Evolutionary conservation across 2,329 filamentous ascomycete genomes (phyloP), one percentile per base, ranked within the genome.

Genomic region (Balansia obtecta): DNA sequence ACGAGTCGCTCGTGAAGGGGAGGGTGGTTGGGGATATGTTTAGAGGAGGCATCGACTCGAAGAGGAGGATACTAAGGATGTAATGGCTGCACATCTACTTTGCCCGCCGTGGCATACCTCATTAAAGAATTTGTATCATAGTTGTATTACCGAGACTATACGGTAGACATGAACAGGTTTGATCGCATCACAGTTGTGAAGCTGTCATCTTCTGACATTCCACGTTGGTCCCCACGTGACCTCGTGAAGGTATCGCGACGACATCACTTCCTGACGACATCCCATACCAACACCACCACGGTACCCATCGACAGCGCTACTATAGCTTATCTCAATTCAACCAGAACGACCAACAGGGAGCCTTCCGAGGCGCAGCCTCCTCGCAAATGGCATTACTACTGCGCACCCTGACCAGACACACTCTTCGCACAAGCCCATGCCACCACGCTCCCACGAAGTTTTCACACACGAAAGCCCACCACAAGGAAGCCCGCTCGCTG

Each of bases 21-120:
- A 79, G 72, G 32, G 75, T 93, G 0, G 79, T 93, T 32, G 71
- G 71, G 30, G 83, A 89, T 53, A 68, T 87, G 61, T 87, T 89
- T 55, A 70, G 87, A 53, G 87, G 87, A 0, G 85, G 81, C 0
- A 80, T 89, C 37, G 74, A 71, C 51, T 65, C 70, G 41, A 62
- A 75, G 42, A 70, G 79, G 11, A 69, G 75, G 57, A 77, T 82
- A 39, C 39, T 80, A 50, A 67, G 74, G 54, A 54, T 77, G 32
- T 68, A 52, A 65, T 9, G 45, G 7, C 5, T n/a, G 10, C 9
- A 27, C 10, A n/a, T 7, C 27, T 27, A 27, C 27, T 27, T 27
- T 27, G 27, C 5, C 27, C 27, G 27, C 27, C 27, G 27, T 8
- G n/a, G 18, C 15, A 34, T 27, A 1, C 8, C 27, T 27, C 27